These are phyloP conservation scores for Massarina eburnea DNA, from an alignment of 2,329 filamentous ascomycete genomes.

Conservation along the genomic window DNA sequence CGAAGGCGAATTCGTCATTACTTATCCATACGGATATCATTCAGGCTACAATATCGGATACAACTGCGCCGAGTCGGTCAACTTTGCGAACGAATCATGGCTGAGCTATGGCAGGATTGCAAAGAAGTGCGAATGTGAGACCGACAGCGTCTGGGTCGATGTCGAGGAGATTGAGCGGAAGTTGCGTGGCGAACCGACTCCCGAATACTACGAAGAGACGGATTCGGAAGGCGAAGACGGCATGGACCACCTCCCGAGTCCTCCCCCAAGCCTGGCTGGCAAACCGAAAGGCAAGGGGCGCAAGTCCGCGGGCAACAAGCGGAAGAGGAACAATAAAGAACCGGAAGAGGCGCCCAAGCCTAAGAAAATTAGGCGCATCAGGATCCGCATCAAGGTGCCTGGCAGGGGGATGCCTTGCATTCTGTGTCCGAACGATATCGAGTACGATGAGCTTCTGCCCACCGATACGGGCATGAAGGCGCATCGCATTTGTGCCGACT, in stretches of 20 bases:
- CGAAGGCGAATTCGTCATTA: slow-evolving; percentile 97
- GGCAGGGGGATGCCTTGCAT: slow-evolving; percentile 81
- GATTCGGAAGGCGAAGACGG: slow-evolving; percentile 67
- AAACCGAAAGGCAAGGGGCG: slow-evolving; percentile 69
- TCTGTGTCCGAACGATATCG: slow-evolving; percentile 87
- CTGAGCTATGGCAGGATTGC: slow-evolving; percentile 92
- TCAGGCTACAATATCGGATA: slow-evolving; percentile 98
- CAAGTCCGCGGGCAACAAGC: slow-evolving; percentile 68
- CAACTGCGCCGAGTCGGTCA: slow-evolving; percentile 98
- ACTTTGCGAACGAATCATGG: slow-evolving; percentile 96
- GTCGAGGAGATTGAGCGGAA: slow-evolving; percentile 95
- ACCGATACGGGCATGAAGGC: slow-evolving; percentile 87
- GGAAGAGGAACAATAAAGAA: slow-evolving; percentile 50
- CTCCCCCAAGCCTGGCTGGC: slow-evolving; percentile 71
- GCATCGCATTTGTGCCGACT: slow-evolving; percentile 85
- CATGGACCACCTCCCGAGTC: slow-evolving; percentile 68
- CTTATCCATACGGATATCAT: slow-evolving; percentile 97
- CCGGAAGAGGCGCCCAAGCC: slow-evolving; percentile 53
- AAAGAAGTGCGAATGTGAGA: slow-evolving; percentile 94
- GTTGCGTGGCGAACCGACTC: slow-evolving; percentile 77
- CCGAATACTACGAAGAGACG: slow-evolving; percentile 79
- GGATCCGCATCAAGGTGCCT: slow-evolving; percentile 70
- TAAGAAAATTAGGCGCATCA: slow-evolving; percentile 72
- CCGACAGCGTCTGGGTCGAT: slow-evolving; percentile 98
- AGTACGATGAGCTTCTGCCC: slow-evolving; percentile 76